Conservation (phyloP, 106 monocot species). For the Dactylorhiza incarnata region DNA sequence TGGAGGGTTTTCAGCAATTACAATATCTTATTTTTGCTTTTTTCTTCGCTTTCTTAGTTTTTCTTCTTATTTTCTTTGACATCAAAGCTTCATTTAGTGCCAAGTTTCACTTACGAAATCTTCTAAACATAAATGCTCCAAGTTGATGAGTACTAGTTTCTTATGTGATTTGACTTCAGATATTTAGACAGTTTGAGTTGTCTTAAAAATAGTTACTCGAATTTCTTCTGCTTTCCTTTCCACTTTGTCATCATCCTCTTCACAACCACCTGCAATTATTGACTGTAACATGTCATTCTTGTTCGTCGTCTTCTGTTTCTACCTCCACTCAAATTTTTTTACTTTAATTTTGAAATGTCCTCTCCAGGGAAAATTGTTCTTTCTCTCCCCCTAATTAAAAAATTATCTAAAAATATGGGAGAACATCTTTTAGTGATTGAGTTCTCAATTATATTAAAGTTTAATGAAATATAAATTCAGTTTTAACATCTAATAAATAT, state of each 20-base stretch:
- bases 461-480: too few species aligned
- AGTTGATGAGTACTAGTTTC: neutral
- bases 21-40: neutral
- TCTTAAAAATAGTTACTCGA: neutral
- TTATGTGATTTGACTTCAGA: neutral
- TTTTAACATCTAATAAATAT: too few species aligned
- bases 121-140: neutral
- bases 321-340: neutral
- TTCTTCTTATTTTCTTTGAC: neutral
- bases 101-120: neutral
- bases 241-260: neutral
- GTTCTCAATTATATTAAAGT: too few species aligned
- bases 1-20: neutral
- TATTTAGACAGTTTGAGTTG: neutral
- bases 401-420: too few species aligned
- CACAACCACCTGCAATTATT: neutral
- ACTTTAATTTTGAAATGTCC: neutral
- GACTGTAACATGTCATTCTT: neutral
- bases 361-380: neutral
- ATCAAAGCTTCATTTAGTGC: neutral
- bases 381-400: too few species aligned
- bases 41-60: neutral
- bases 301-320: neutral
- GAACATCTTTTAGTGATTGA: too few species aligned
- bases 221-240: neutral